Evolutionary conservation across 1,139 yeast species (phyloP).

Genomic region (Zygoascus meyerae): DNA sequence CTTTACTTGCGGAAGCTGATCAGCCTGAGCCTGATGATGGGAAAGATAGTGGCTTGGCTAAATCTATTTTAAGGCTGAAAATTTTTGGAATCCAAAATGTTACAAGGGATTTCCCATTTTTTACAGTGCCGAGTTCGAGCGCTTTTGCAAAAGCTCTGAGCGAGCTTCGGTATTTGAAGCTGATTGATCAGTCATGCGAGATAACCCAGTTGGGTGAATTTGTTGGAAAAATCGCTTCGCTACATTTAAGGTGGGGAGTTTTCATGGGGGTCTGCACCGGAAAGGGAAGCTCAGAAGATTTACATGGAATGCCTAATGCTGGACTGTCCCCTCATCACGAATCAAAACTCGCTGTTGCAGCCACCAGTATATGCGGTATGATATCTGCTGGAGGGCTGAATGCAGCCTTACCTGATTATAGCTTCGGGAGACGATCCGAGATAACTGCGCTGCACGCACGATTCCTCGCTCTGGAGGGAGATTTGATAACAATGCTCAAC

Average conservation of each 20-base stretch:
- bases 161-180: conserved; percentile 52
- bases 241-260: conserved; percentile 13
- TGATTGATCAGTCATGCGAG: conserved; percentile 75
- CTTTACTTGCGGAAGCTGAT: conserved; percentile 39
- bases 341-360: background rate
- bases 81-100: conserved; percentile 81
- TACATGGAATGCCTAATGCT: background rate
- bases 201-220: conserved; percentile 63
- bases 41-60: conserved; percentile 42
- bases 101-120: conserved; percentile 72
- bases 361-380: conserved; percentile 37
- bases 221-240: conserved; percentile 84
- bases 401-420: no score
- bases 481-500: conserved; percentile 74
- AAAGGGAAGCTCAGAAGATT: conserved; percentile 18
- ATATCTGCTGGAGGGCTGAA: conserved; percentile 68
- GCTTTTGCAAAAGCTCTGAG: conserved; percentile 65
- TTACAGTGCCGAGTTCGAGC: conserved; percentile 87
- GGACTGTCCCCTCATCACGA: background rate
- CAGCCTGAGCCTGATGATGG: conserved; percentile 1
- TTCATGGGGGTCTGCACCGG: conserved; percentile 1
- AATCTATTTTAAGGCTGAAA: conserved; percentile 73
- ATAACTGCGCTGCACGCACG: conserved; percentile 55
- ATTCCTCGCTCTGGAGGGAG: conserved; percentile 82
- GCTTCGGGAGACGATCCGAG: conserved; percentile 23